Base-by-base conservation (phyloP, 2,329 filamentous ascomycete species). In the Xylaria sp. region DNA sequence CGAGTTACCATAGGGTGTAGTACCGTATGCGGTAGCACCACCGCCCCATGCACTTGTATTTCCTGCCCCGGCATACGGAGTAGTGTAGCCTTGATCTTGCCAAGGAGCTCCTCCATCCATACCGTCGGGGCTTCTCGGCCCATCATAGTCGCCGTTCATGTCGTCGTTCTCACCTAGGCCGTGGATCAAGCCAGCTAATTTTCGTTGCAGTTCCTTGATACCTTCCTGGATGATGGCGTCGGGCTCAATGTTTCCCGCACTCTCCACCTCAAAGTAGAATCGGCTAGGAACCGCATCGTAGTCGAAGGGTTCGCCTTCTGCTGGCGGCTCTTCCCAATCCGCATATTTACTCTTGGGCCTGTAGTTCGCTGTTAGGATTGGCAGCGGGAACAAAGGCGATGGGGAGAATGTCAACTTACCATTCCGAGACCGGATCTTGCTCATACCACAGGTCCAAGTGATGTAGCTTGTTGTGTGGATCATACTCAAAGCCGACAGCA, bases 381-480 rank as follows among this genome's bases (percentile, higher is more conserved):
- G 55, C 12, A 41, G 15, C 18, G 18, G 37, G 8, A 63, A 48
- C 20, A 13, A 34, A 28, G 50, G 64, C 66, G 48, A 23, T 3
- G 28, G 48, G 41, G 15, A 60, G 37, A 50, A 60, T 44, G 18
- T 4, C 15, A 52, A 83, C 90, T 81, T 84, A 97, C 94, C 94
- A 98, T 85, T 98, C 95, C 77, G 90, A 88, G 68, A 88, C 87
- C 1, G 93, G 82, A 81, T 97, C 92, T 74, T 91, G 88, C 84
- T 99, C 96, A 80, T 94, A 98, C 96, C 96, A 99, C 81, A 97
- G 89, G 77, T 97, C 93, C 65, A 96, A 86, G 82, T 99, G 96
- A 73, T 91, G 89, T 73, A 99, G 85, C 83, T 97, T 98, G 84
- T 99, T 99, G 81, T 97, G 92, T 69, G 96, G 96, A 80, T 99